Evolutionary conservation across 192 early-diverging fungal genomes (phyloP), one percentile per base, ranked within the genome.

Genomic region (Entrophospora sp.): DNA sequence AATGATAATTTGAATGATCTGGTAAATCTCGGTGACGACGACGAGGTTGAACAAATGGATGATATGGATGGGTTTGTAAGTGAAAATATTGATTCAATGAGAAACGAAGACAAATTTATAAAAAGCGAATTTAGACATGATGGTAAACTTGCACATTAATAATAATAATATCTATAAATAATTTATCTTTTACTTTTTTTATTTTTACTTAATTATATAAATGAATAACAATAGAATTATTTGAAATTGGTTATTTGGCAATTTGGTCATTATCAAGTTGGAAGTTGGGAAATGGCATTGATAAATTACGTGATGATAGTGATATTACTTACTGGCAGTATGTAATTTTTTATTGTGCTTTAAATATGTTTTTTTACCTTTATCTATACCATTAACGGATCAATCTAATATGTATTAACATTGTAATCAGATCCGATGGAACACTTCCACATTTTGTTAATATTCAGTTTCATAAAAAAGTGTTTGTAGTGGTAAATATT

Each of bases 301-400:
- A 84, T 3, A 68, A 85, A 30, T 68, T 94, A 25, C 67, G 80
- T 8, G 89, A 92, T 68, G 82, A 83, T 27, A 75, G 79, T 53
- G 60, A 79, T 9, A 77, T 83, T 30, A 91, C 90, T 1, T 94
- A 85, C 66, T 94, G 92, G 92, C 90, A 92, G 88, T 89, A 77
- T 53, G 79, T n/a, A n/a, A n/a, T n/a, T n/a, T n/a, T n/a, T n/a
- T n/a, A n/a, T n/a, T n/a, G n/a, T n/a, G n/a, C n/a, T n/a, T n/a
- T n/a, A n/a, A n/a, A n/a, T n/a, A n/a, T n/a, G n/a, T n/a, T n/a
- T n/a, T 56, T 51, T 7, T 42, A 43, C 28, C 9, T 16, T 44
- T 22, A 1, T 38, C 4, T 24, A 55, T 38, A 31, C 28, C 34
- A 5, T 44, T 31, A 57, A 31, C 2, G 10, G 20, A 30, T 27